These are phyloP conservation scores for Globisporangium paddicum DNA, from an alignment of 352 stramenopile genomes.

Conservation along the genomic window DNA sequence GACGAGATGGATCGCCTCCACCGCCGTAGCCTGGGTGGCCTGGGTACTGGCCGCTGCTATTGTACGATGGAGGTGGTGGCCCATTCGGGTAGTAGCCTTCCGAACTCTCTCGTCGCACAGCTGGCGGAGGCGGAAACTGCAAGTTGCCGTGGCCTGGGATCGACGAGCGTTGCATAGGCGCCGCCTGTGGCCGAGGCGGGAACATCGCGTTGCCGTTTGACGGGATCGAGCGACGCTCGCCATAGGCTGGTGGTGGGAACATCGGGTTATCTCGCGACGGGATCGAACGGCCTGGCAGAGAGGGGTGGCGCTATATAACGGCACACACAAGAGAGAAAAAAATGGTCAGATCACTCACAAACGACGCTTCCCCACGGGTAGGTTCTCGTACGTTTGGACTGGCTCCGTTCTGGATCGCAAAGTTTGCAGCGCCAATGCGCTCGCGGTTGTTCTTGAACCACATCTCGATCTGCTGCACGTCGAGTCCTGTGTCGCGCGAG, in stretches of 20 bases:
- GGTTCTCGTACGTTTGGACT: slow-evolving; percentile 21
- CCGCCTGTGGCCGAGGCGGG: slow-evolving; percentile 34
- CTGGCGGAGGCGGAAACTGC: slow-evolving; percentile 53
- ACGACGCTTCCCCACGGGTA: no score
- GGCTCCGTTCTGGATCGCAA: slow-evolving; percentile 19
- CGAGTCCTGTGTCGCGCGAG: slow-evolving; percentile 62
- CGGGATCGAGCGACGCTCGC: slow-evolving; percentile 60
- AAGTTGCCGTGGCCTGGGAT: slow-evolving; percentile 46
- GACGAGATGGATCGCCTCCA: slow-evolving; percentile 24
- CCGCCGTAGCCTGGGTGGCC: slow-evolving; percentile 1
- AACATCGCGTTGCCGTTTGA: slow-evolving; percentile 65
- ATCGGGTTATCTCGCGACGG: slow-evolving; percentile 50
- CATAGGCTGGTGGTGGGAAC: slow-evolving; percentile 51
- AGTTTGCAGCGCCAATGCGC: slow-evolving; percentile 32
- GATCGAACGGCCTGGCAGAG: slow-evolving; percentile 39
- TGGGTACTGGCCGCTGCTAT: slow-evolving; percentile 18
- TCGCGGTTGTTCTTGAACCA: slow-evolving; percentile 82
- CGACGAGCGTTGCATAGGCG: slow-evolving; percentile 32
- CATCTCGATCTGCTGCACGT: slow-evolving; percentile 79
- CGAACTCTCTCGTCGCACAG: slow-evolving; percentile 27
- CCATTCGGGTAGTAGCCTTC: slow-evolving; percentile 30
- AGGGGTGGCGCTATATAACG: slow-evolving; percentile 16
- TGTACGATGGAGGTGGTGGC: slow-evolving; percentile 12
- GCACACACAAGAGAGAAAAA: neutral
- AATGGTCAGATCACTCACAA: slow-evolving; percentile 1